These are phyloP conservation scores for Cercis canadensis DNA, from an alignment of 306 rosid genomes.

Conservation along the genomic window DNA sequence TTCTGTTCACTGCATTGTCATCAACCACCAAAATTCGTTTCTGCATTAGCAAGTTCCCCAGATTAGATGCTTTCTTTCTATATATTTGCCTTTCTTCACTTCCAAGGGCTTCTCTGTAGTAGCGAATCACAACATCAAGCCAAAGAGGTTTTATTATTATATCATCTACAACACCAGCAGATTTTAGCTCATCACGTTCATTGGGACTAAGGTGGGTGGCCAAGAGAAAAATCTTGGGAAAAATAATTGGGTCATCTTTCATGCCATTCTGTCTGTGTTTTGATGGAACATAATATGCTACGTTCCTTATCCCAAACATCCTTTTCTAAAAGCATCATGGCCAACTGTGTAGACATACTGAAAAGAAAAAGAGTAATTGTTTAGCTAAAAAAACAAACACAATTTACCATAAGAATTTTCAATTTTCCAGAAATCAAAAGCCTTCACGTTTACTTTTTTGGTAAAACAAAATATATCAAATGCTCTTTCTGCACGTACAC, in stretches of 20 bases:
- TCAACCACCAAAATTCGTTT: slow-evolving; percentile 89
- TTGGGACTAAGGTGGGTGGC: slow-evolving; percentile 45
- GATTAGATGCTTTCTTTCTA: slow-evolving; percentile 55
- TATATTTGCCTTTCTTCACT: slow-evolving; percentile 54
- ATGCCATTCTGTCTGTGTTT: slow-evolving; percentile 45
- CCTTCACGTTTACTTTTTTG: slow-evolving; percentile 1
- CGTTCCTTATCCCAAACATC: slow-evolving; percentile 77
- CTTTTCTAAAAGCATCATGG: slow-evolving; percentile 79
- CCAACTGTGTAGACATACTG: slow-evolving; percentile 54
- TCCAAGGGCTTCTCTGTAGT: slow-evolving; percentile 77
- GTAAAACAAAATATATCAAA: neutral
- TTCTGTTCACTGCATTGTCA: slow-evolving; percentile 84
- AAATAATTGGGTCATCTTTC: slow-evolving; percentile 41
- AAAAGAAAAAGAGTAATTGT: slow-evolving; percentile 27
- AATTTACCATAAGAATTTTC: slow-evolving; percentile 8
- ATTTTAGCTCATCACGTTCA: slow-evolving; percentile 61
- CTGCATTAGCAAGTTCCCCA: slow-evolving; percentile 59
- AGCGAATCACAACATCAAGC: slow-evolving; percentile 54
- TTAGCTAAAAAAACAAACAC: slow-evolving; percentile 15
- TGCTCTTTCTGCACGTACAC: too few species aligned
- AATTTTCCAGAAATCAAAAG: slow-evolving; percentile 21
- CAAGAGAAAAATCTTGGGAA: slow-evolving; percentile 77
- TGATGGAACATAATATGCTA: slow-evolving; percentile 39
- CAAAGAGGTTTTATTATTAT: slow-evolving; percentile 78
- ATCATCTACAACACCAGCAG: slow-evolving; percentile 60